A percentile compares a stretch with the other conserved stretches of the same genome.
These are phyloP conservation scores for Metarhizium anisopliae DNA, from an alignment of 2,329 filamentous ascomycete species.

Conservation along the genomic window DNA sequence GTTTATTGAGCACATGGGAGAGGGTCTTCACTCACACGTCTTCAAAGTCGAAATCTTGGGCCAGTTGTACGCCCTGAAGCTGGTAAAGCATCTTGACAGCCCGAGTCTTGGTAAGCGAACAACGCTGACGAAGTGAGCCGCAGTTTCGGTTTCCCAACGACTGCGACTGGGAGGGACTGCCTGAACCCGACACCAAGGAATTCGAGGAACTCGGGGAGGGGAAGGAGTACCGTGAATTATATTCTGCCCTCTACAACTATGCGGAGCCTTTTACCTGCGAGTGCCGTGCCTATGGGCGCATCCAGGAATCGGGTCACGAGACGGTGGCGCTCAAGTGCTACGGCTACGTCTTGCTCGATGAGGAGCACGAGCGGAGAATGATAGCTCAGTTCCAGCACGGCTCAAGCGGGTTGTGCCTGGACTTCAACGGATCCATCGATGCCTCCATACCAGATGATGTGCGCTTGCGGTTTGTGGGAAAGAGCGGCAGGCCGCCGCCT, in stretches of 20 bases:
- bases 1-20: conserved; percentile 10
- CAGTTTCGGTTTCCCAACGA: too few species aligned
- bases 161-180: too few species aligned
- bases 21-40: conserved; percentile 10
- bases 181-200: too few species aligned
- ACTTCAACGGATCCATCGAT: not conserved
- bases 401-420: conserved; percentile 4
- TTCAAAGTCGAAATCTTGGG: conserved; percentile 11
- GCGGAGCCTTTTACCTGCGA: conserved; percentile 16
- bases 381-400: not conserved
- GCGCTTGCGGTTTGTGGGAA: conserved; percentile 1
- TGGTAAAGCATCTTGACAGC: conserved; percentile 5
- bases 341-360: conserved; percentile 18
- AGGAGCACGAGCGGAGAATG: conserved; percentile 7
- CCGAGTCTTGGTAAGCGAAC: not conserved
- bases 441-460: not conserved
- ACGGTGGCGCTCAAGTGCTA: conserved; percentile 15
- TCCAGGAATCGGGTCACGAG: conserved; percentile 15
- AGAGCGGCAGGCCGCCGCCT: conserved; percentile 8
- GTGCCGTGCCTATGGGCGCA: conserved; percentile 18
- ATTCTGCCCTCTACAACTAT: conserved; percentile 9
- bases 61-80: conserved; percentile 13
- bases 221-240: too few species aligned
- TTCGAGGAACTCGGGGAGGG: too few species aligned
- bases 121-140: not conserved